These are phyloP conservation scores for Solanum acaule DNA, from an alignment of 257 asterid species.

Conservation along the genomic window DNA sequence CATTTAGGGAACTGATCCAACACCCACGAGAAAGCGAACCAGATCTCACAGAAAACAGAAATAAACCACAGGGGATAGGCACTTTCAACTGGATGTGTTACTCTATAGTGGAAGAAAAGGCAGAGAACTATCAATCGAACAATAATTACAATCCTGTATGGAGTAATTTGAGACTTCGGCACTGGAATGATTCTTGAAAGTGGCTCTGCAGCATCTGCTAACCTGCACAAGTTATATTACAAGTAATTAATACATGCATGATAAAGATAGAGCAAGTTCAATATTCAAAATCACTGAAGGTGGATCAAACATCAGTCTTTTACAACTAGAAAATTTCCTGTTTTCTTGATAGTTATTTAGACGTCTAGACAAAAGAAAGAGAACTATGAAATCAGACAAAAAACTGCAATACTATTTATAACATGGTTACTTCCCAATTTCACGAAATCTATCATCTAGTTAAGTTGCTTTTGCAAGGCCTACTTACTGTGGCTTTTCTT, in stretches of 20 bases:
- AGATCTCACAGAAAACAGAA: conserved; percentile 92
- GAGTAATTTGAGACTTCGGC: conserved; percentile 57
- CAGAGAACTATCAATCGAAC: conserved; percentile 63
- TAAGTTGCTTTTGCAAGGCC: not conserved
- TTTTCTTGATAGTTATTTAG: not conserved
- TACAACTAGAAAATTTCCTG: not conserved
- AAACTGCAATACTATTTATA: not conserved
- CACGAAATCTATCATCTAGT: not conserved
- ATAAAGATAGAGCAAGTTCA: not conserved
- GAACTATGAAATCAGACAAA: not conserved
- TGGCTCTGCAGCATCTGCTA: conserved; percentile 57
- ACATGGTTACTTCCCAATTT: not conserved
- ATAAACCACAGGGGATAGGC: conserved; percentile 88
- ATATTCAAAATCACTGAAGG: not conserved
- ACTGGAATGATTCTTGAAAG: conserved; percentile 70
- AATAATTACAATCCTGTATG: conserved; percentile 73
- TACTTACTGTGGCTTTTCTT: conserved; percentile 66
- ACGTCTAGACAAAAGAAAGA: not conserved
- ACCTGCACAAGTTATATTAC: conserved; percentile 36
- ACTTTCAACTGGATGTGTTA: conserved; percentile 87
- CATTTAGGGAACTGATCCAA: conserved; percentile 99
- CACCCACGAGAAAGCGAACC: conserved; percentile 97
- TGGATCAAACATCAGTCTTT: not conserved
- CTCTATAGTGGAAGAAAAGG: conserved; percentile 82
- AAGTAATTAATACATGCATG: not conserved